phyloP scores from a whole-genome alignment of 176 grass and related monocot species.

The Cenchrus fungigraminus region DNA sequence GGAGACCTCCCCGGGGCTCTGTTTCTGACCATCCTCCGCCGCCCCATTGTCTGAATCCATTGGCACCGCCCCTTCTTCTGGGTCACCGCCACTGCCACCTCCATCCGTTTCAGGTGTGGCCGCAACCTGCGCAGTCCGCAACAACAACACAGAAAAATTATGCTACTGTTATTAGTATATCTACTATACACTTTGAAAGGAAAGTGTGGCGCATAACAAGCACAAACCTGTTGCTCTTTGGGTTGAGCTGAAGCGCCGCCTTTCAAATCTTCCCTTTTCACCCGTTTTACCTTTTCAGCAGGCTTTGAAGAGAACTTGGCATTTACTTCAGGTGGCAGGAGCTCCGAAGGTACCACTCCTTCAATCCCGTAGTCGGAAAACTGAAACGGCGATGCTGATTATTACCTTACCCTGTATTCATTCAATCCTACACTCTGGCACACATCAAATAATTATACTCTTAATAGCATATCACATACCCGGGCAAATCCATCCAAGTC shows the following conservation, averaged over 20 bases:
- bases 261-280: slow-evolving; percentile 77
- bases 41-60: slow-evolving; percentile 76
- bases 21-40: slow-evolving; percentile 64
- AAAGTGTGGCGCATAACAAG: not conserved
- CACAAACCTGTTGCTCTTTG: slow-evolving; percentile 69
- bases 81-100: slow-evolving; percentile 66
- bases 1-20: slow-evolving; percentile 73
- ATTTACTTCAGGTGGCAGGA: slow-evolving; percentile 72
- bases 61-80: slow-evolving; percentile 80
- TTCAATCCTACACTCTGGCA: not conserved
- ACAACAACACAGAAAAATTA: slow-evolving; percentile 16
- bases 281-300: slow-evolving; percentile 71
- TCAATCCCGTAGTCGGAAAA: slow-evolving; percentile 82
- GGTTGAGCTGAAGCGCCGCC: slow-evolving; percentile 51
- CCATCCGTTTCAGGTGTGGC: slow-evolving; percentile 77
- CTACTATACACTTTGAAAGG: not conserved
- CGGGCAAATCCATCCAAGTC: slow-evolving; percentile 89
- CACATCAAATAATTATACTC: not conserved
- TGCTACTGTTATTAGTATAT: not conserved
- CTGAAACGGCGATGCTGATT: slow-evolving; percentile 19
- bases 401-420: not conserved
- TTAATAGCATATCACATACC: slow-evolving; percentile 48
- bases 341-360: slow-evolving; percentile 88
- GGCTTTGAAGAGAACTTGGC: slow-evolving; percentile 74
- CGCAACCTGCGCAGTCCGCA: slow-evolving; percentile 45